phyloP scores from a whole-genome alignment of 306 rosid genomes.

The Begonia loranthoides region DNA sequence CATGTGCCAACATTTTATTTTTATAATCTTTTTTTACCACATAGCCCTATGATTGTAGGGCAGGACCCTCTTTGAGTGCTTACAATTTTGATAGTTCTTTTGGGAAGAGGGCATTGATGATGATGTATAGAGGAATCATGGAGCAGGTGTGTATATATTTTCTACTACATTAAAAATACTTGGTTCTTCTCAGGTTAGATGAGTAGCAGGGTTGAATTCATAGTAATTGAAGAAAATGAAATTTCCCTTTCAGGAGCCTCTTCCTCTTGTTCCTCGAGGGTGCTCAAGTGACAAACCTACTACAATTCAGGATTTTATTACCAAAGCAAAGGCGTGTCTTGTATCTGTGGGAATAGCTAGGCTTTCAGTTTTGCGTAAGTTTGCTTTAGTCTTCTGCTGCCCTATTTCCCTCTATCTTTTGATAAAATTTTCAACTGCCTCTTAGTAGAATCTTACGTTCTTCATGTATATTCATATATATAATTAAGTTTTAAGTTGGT shows the following conservation, averaged over 20 bases:
- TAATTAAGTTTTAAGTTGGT: no score
- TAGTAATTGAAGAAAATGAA: neutral
- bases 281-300: slow-evolving; percentile 68
- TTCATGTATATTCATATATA: no score
- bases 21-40: slow-evolving; percentile 13
- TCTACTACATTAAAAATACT: slow-evolving; percentile 9
- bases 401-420: neutral
- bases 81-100: slow-evolving; percentile 91
- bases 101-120: slow-evolving; percentile 72
- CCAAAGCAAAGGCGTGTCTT: slow-evolving; percentile 80
- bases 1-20: slow-evolving; percentile 8
- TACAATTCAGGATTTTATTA: slow-evolving; percentile 58
- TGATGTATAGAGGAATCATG: slow-evolving; percentile 91
- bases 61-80: slow-evolving; percentile 84
- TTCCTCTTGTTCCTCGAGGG: slow-evolving; percentile 93
- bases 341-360: slow-evolving; percentile 86
- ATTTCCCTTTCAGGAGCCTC: slow-evolving; percentile 42
- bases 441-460: neutral
- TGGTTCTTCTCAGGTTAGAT: slow-evolving; percentile 6
- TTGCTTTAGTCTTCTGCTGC: neutral
- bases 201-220: slow-evolving; percentile 3
- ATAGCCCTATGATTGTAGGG: slow-evolving; percentile 47
- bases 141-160: slow-evolving; percentile 59
- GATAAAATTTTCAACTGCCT: neutral
- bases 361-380: slow-evolving; percentile 54